A percentile compares a stretch with the other conserved stretches of the same genome.
Evolutionary conservation across 1,284 basidiomycete genomes (phyloP).

Genomic region (Albatrellus sp.): DNA sequence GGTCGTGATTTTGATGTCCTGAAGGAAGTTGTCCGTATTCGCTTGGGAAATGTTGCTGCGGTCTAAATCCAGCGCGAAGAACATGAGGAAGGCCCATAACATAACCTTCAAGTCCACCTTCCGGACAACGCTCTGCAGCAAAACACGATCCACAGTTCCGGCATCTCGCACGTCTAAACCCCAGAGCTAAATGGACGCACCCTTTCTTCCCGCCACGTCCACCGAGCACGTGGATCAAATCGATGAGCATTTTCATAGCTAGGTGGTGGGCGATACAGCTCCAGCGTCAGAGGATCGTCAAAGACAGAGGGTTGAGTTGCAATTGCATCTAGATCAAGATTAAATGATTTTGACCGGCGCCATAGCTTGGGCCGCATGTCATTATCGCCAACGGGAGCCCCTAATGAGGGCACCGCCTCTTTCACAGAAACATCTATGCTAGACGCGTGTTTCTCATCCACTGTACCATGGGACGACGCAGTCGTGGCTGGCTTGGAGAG

Average conservation of each 20-base stretch:
- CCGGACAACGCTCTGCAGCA: slow-evolving; percentile 34
- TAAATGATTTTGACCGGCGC: slow-evolving; percentile 13
- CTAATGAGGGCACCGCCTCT: slow-evolving; percentile 16
- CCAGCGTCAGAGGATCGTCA: slow-evolving; percentile 36
- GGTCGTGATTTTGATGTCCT: slow-evolving; percentile 47
- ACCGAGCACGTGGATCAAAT: slow-evolving; percentile 55
- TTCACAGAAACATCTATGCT: neutral
- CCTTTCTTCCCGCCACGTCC: slow-evolving; percentile 60
- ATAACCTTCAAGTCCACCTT: slow-evolving; percentile 55
- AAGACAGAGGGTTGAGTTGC: slow-evolving; percentile 25
- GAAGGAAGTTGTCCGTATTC: slow-evolving; percentile 55
- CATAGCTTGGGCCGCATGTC: slow-evolving; percentile 3
- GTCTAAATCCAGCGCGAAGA: slow-evolving; percentile 45
- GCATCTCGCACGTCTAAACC: too few species aligned
- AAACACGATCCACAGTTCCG: neutral
- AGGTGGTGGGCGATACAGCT: slow-evolving; percentile 42
- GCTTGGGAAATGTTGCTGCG: slow-evolving; percentile 48
- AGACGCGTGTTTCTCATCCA: slow-evolving; percentile 1
- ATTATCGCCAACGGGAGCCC: slow-evolving; percentile 12
- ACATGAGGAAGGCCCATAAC: slow-evolving; percentile 55
- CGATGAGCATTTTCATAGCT: slow-evolving; percentile 54
- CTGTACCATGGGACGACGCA: neutral
- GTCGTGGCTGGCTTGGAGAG: too few species aligned
- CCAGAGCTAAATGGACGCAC: slow-evolving; percentile 18
- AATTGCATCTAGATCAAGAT: slow-evolving; percentile 17